These are phyloP conservation scores for Cladobotryum mycophilum DNA, from an alignment of 2,329 filamentous ascomycete genomes.

Conservation along the genomic window DNA sequence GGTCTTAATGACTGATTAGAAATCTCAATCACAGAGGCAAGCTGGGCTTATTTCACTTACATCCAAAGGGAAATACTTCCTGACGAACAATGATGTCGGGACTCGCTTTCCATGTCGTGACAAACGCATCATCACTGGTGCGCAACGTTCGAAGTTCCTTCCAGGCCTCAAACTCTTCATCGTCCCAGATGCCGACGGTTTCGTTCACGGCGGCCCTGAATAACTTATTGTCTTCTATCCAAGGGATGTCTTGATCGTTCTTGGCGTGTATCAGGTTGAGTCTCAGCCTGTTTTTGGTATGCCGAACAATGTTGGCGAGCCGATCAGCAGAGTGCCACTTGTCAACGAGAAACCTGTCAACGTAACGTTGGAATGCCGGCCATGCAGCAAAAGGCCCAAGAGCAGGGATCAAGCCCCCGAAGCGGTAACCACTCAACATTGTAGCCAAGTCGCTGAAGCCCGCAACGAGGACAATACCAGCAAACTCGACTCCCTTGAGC, in stretches of 20 bases:
- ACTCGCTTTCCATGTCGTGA: slow-evolving; percentile 38
- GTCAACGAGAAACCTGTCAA: slow-evolving; percentile 64
- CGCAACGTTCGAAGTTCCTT: slow-evolving; percentile 41
- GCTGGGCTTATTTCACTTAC: slow-evolving; percentile 30
- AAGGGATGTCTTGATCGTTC: slow-evolving; percentile 79
- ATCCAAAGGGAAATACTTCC: slow-evolving; percentile 49
- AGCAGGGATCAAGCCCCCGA: slow-evolving; percentile 71
- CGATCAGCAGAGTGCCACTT: slow-evolving; percentile 70
- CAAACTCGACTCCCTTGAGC: slow-evolving; percentile 58
- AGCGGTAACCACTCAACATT: slow-evolving; percentile 70
- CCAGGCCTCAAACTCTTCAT: slow-evolving; percentile 34
- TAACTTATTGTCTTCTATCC: slow-evolving; percentile 58
- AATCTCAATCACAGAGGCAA: neutral
- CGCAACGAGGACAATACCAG: slow-evolving; percentile 71
- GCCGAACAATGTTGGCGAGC: slow-evolving; percentile 49
- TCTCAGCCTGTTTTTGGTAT: slow-evolving; percentile 49
- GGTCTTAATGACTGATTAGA: slow-evolving; percentile 39
- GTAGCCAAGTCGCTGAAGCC: slow-evolving; percentile 69
- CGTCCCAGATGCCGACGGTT: slow-evolving; percentile 32
- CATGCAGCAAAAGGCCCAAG: slow-evolving; percentile 67
- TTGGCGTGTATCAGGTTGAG: slow-evolving; percentile 72
- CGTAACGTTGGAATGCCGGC: slow-evolving; percentile 54
- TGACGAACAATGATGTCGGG: slow-evolving; percentile 45
- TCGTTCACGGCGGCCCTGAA: slow-evolving; percentile 55
- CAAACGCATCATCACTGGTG: slow-evolving; percentile 42